phyloP scores from a whole-genome alignment of 495 filamentous ascomycete species.

The Neurospora africana region DNA sequence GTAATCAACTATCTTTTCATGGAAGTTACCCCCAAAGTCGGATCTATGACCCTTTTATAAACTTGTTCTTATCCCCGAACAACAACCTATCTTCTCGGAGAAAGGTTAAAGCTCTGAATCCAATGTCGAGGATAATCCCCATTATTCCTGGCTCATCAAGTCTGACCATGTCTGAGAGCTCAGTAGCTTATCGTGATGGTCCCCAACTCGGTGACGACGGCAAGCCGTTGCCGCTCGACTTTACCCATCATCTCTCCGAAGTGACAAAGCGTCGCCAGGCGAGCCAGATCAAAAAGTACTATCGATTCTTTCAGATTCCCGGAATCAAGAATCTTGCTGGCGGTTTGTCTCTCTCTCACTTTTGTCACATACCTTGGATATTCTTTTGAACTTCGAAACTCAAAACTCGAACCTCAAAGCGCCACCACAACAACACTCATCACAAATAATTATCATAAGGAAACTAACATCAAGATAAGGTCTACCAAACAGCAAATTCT shows the following conservation, averaged over 20 bases:
- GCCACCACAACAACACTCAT: neutral
- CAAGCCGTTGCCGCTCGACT: conserved; percentile 50
- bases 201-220: conserved; percentile 5
- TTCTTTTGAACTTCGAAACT: neutral
- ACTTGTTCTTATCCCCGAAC: neutral
- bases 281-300: conserved; percentile 65
- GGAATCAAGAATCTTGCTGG: conserved; percentile 81
- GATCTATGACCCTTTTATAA: neutral
- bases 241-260: conserved; percentile 68
- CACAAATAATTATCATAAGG: neutral
- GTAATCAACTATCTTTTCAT: neutral
- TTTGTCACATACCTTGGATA: neutral
- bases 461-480: conserved; percentile 33
- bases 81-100: neutral
- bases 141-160: neutral
- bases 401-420: neutral
- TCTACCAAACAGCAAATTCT: conserved; percentile 68
- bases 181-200: neutral
- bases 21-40: neutral
- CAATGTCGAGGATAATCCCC: neutral
- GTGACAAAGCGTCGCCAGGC: conserved; percentile 51
- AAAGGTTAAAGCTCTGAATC: neutral
- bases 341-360: conserved; percentile 40
- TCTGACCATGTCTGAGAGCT: neutral
- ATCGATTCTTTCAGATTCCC: conserved; percentile 75